Evolutionary conservation across 2,329 filamentous ascomycete genomes (phyloP), one percentile per base, ranked within the genome.

Genomic region (Huntiella bhutanensis): DNA sequence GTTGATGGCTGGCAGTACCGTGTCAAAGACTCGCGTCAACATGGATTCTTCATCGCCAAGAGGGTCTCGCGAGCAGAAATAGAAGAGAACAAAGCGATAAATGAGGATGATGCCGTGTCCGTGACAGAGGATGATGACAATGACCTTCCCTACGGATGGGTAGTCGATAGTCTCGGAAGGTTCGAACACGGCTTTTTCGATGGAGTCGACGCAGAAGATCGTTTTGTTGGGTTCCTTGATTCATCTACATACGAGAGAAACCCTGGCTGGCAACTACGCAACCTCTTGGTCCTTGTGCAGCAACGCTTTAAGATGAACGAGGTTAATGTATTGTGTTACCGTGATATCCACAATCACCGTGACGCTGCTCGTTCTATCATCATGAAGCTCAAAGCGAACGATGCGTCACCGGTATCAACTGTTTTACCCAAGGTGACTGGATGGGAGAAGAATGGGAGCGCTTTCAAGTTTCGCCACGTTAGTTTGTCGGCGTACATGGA

Each of bases 11-110:
- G 87, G 86, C 76, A 77, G 51, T 91, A 88, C 56, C 67, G 69
- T 16, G 71, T 73, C 32, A 77, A 82, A 12, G 87, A 96, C 60
- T 70, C 73, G 33, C 74, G 85, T 43, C 85, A 98, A 61, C 80
- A 88, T 58, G 91, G 91, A 7, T 98, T 96, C 64, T 98, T 98
- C 60, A 66, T 98, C n/a, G 87, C 79, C 5, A 94, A 93, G 63
- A 83, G 80, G 55, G 64, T 79, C 19, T 19, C 38, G 28, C 38
- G 49, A n/a, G 43, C 49, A 1, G 13, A 37, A 8, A 36, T 44
- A 5, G 39, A 45, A 12, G 54, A 60, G 3, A 51, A 52, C 4
- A 17, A 57, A 16, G 59, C 61, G 16, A 61, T 61, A 17, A 56
- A 58, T 43, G 54, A 56, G 41, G 45, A 53, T 36, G 58, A 60